A percentile compares a stretch with the other conserved stretches of the same genome.
Conservation (phyloP, 2,329 filamentous ascomycete genomes). For the Didymella glomerata region DNA sequence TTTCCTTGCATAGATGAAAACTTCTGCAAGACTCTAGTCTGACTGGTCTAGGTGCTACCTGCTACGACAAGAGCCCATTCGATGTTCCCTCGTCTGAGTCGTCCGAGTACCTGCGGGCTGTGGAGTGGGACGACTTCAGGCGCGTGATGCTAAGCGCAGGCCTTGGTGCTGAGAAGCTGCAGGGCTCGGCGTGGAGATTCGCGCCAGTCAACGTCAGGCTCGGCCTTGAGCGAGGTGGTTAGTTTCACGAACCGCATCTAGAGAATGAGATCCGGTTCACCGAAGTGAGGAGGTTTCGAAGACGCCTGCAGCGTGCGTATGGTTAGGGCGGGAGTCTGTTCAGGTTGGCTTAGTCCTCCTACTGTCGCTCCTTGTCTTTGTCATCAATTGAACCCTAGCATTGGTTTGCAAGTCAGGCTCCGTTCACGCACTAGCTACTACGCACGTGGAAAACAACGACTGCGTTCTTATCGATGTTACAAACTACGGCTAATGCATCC, state of each 20-base stretch:
- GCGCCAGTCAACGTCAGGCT: slow-evolving; percentile 40
- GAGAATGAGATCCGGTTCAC: slow-evolving; percentile 55
- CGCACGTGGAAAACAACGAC: background rate
- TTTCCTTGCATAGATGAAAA: too few species aligned
- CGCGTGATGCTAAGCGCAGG: slow-evolving; percentile 61
- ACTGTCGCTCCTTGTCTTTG: background rate
- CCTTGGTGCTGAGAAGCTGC: slow-evolving; percentile 64
- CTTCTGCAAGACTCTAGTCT: too few species aligned
- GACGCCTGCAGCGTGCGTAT: slow-evolving; percentile 50
- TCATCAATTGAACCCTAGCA: background rate
- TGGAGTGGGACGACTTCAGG: slow-evolving; percentile 64
- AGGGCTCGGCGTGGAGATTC: slow-evolving; percentile 67
- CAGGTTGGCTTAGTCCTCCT: background rate
- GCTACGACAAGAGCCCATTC: too few species aligned
- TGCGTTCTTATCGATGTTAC: background rate
- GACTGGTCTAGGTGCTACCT: too few species aligned
- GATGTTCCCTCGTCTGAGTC: background rate
- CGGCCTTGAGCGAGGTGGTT: slow-evolving; percentile 53
- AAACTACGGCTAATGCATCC: background rate
- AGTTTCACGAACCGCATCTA: slow-evolving; percentile 69
- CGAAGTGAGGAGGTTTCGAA: too few species aligned
- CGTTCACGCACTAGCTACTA: background rate
- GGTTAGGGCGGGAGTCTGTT: background rate
- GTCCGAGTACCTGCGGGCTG: slow-evolving; percentile 2
- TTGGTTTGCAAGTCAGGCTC: background rate